Evolutionary conservation across 169 alveolate genomes (phyloP), one percentile per base, ranked within the genome.

Genomic region (Toxoplasma gondii): DNA sequence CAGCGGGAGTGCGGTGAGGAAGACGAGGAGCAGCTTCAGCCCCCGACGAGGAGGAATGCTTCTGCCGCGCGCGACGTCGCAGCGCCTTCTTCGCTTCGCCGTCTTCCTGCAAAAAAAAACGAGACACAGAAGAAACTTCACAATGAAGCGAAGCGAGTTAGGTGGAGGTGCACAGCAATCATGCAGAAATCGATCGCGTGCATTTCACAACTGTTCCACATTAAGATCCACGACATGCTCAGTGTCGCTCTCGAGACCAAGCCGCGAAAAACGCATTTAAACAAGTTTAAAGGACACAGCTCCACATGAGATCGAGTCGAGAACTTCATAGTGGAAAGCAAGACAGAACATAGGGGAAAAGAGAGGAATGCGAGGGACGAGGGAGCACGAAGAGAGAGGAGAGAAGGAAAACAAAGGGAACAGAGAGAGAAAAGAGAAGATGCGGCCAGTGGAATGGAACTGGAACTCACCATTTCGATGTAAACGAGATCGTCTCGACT

Each of bases 401-500:
- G 58, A 4, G 58, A 49, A 49, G 12, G 4, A 12, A 49, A 49
- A 12, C 4, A 49, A 4, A 4, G 58, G 12, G 58, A 49, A 49
- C 12, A 12, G 58, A 49, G 58, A 49, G 58, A 49, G 22, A 49
- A 49, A 12, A 49, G 58, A 49, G 58, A 12, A 49, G 12, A 12
- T 12, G 58, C 4, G 58, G 12, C 58, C 22, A 49, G 58, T 7
- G n/a, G n/a, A n/a, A n/a, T n/a, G 12, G 58, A 49, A 49, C 58
- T 49, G 58, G 45, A 17, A 83, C 67, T 78, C 58, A 91, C 94
- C 53, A 84, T 84, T 34, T 91, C 84, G 87, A 98, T 97, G 91
- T 98, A 98, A 83, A 96, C 96, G 94, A 97, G 97, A 80, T 98
- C 98, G 44, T 97, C 97, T 70, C 95, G 95, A 10, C 98, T 95